phyloP scores from a whole-genome alignment of 2,329 filamentous ascomycete genomes.

The Curvularia hawaiiensis region DNA sequence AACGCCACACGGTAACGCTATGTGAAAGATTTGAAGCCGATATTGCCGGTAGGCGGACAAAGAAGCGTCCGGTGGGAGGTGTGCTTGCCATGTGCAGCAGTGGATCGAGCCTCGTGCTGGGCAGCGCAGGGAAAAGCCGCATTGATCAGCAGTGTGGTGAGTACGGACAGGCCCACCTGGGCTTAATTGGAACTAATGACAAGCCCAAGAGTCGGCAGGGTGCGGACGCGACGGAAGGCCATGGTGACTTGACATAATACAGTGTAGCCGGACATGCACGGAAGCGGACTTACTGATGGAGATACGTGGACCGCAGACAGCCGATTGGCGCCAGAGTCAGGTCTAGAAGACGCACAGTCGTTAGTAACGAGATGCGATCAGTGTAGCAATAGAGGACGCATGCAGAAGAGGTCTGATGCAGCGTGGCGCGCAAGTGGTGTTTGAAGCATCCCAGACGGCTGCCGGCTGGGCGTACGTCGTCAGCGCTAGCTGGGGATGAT shows the following conservation, averaged over 20 bases:
- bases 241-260: slow-evolving; percentile 28
- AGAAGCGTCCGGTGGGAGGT: background rate
- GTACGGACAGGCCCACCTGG: slow-evolving; percentile 3
- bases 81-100: slow-evolving; percentile 3
- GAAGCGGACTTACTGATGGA: slow-evolving; percentile 28
- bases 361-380: slow-evolving; percentile 1
- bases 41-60: slow-evolving; percentile 25
- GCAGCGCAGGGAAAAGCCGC: slow-evolving; percentile 23
- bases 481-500: slow-evolving; percentile 8
- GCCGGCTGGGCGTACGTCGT: slow-evolving; percentile 16
- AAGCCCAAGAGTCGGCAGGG: slow-evolving; percentile 20
- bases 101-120: slow-evolving; percentile 14
- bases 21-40: slow-evolving; percentile 25
- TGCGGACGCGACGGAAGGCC: slow-evolving; percentile 31
- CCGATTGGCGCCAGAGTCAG: slow-evolving; percentile 4
- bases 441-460: slow-evolving; percentile 13
- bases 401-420: slow-evolving; percentile 3
- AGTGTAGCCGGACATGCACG: slow-evolving; percentile 27
- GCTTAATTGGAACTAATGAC: slow-evolving; percentile 19
- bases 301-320: slow-evolving; percentile 2
- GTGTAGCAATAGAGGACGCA: slow-evolving; percentile 2
- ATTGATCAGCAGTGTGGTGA: slow-evolving; percentile 1
- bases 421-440: slow-evolving; percentile 17
- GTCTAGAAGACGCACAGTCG: background rate
- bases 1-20: slow-evolving; percentile 8